phyloP scores from a whole-genome alignment of 306 rosid species.

The Castanea sativa region DNA sequence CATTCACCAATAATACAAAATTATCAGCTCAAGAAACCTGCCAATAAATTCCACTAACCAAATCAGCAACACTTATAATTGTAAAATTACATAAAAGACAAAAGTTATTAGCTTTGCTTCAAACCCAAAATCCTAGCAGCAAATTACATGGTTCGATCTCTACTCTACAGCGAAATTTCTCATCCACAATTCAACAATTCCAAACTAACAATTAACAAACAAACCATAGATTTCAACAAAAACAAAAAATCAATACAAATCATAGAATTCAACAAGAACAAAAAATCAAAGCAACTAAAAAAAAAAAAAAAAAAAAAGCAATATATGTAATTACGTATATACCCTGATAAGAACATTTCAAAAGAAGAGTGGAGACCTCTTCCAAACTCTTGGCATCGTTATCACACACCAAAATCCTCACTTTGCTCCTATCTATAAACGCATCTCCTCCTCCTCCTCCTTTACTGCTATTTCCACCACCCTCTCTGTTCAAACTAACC shows the following conservation, averaged over 20 bases:
- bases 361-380: constrained; percentile 77
- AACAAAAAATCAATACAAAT: neutral
- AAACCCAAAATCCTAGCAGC: neutral
- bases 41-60: neutral
- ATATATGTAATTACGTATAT: neutral
- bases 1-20: neutral
- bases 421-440: constrained; percentile 89
- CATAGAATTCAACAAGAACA: neutral
- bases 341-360: constrained; percentile 94
- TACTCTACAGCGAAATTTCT: no score
- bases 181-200: no score
- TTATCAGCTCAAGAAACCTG: neutral
- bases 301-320: neutral
- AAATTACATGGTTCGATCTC: no score
- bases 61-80: neutral
- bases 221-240: no score
- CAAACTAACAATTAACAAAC: no score
- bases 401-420: constrained; percentile 90
- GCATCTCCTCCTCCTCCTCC: constrained; percentile 26
- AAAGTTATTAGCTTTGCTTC: no score
- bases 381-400: constrained; percentile 70
- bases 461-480: constrained; percentile 32
- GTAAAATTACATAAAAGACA: no score
- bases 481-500: constrained; percentile 55
- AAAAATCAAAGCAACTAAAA: neutral